Evolutionary conservation across 441 rosid species (phyloP).

Genomic region (Erodium chrysanthum): DNA sequence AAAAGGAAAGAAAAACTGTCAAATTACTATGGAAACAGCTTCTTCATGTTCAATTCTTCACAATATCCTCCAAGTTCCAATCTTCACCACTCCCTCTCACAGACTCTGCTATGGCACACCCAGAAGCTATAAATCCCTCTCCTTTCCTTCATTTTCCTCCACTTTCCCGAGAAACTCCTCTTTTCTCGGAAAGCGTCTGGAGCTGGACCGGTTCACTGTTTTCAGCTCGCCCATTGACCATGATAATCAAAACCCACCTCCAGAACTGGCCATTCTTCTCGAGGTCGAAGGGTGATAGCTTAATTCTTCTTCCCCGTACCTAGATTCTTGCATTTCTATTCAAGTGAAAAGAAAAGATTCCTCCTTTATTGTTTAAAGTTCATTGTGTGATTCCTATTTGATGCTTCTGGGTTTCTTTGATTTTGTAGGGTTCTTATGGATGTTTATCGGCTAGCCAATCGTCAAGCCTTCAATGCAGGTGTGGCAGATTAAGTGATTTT

Average conservation of each 20-base stretch:
- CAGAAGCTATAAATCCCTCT: constrained; percentile 16
- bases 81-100: constrained; percentile 18
- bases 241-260: constrained; percentile 30
- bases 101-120: constrained; percentile 8
- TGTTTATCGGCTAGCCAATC: constrained; percentile 66
- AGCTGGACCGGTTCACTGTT: constrained; percentile 26
- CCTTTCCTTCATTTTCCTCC: constrained; percentile 22
- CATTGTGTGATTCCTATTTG: background rate
- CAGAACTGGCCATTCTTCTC: constrained; percentile 58
- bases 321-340: constrained; percentile 1
- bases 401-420: background rate
- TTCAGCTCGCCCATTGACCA: constrained; percentile 30
- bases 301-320: background rate
- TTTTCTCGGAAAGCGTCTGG: constrained; percentile 26
- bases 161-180: constrained; percentile 22
- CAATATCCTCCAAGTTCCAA: constrained; percentile 25
- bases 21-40: constrained; percentile 40
- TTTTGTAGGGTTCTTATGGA: constrained; percentile 62
- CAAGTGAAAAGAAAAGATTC: background rate
- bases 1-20: background rate
- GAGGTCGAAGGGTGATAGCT: constrained; percentile 72
- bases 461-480: constrained; percentile 82
- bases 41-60: constrained; percentile 37
- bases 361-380: background rate
- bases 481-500: constrained; percentile 19